These are phyloP conservation scores for Usnea hakonensis DNA, from an alignment of 495 filamentous ascomycete genomes.

Conservation along the genomic window DNA sequence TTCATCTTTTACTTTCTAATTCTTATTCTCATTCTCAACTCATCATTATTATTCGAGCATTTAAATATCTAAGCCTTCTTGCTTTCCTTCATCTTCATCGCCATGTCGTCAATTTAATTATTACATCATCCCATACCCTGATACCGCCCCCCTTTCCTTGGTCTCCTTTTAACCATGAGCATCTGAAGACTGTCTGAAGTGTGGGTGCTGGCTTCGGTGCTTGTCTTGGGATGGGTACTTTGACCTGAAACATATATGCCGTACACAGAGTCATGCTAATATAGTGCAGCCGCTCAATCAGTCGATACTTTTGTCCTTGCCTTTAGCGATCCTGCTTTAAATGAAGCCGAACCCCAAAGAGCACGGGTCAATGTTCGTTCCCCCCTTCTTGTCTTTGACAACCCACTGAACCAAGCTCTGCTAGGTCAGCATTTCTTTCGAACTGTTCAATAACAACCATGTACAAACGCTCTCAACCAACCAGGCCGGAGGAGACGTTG, in stretches of 20 bases:
- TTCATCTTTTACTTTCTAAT: too few relatives aligned
- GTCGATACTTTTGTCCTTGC: slow-evolving; percentile 23
- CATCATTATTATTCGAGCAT: too few relatives aligned
- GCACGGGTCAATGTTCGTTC: slow-evolving; percentile 25
- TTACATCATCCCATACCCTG: neutral
- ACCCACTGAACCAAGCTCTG: neutral
- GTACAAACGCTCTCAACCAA: slow-evolving; percentile 65
- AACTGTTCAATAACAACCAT: slow-evolving; percentile 48
- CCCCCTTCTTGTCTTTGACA: neutral
- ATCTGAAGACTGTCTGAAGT: neutral
- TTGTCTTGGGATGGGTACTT: slow-evolving; percentile 8
- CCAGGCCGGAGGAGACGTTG: slow-evolving; percentile 47
- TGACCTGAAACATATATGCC: neutral
- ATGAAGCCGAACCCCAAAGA: neutral
- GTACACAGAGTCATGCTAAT: neutral
- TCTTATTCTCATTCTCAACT: too few relatives aligned
- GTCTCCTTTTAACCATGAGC: neutral
- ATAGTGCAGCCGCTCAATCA: slow-evolving; percentile 17
- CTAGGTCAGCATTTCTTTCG: slow-evolving; percentile 59
- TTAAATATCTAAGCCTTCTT: neutral
- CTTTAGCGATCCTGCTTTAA: slow-evolving; percentile 11
- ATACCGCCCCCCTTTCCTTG: neutral
- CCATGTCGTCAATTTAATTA: neutral
- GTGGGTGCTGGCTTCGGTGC: neutral
- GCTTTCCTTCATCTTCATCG: neutral